phyloP scores from a whole-genome alignment of 176 grass and related monocot genomes.

The Miscanthus lutarioriparius region DNA sequence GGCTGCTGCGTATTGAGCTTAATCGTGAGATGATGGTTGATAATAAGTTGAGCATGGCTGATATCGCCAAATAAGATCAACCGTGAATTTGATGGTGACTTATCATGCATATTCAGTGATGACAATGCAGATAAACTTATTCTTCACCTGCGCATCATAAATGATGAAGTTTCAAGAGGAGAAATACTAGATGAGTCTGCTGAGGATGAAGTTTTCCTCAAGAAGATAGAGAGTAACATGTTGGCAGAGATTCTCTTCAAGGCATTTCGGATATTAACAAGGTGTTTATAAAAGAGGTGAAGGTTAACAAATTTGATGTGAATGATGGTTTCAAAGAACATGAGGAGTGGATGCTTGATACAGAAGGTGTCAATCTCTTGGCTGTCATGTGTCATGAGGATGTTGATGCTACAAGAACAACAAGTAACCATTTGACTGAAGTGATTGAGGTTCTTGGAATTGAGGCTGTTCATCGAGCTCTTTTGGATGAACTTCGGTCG shows the following conservation, averaged over 20 bases:
- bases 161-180: conserved; percentile 83
- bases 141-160: conserved; percentile 81
- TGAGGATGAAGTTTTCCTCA: conserved; percentile 87
- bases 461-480: too few relatives aligned
- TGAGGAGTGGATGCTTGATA: conserved; percentile 91
- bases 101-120: conserved; percentile 98
- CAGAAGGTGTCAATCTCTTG: conserved; percentile 91
- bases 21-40: conserved; percentile 99
- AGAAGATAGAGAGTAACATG: conserved; percentile 94
- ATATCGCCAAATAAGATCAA: conserved; percentile 92
- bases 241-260: conserved; percentile 86
- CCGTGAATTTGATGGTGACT: conserved; percentile 80
- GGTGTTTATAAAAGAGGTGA: conserved; percentile 83
- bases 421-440: conserved; percentile 93
- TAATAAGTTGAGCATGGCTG: conserved; percentile 98
- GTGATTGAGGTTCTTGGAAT: conserved; percentile 68
- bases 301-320: conserved; percentile 76
- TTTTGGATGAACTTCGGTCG: too few relatives aligned
- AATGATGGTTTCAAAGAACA: conserved; percentile 69
- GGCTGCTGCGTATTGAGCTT: conserved; percentile 91
- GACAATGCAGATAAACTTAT: conserved; percentile 99
- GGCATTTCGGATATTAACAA: conserved; percentile 96
- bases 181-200: conserved; percentile 85
- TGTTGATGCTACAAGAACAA: conserved; percentile 91
- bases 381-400: conserved; percentile 93